Evolutionary conservation across 225 moss, liverwort and hornwort genomes (phyloP).

Genomic region (Physcomitrellopsis africana): DNA sequence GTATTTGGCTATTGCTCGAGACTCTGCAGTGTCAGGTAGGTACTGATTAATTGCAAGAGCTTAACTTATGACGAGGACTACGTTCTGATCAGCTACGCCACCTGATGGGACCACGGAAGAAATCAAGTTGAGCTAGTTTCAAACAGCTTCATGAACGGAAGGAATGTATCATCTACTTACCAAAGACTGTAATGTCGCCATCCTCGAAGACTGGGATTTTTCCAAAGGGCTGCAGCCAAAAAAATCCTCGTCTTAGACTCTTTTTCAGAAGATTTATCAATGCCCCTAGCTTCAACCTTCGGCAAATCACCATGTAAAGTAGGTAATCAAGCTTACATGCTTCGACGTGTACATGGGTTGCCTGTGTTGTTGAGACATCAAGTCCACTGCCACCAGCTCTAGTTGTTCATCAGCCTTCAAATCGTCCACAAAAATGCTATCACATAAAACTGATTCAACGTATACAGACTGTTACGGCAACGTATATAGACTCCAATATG

Average conservation of each 20-base stretch:
- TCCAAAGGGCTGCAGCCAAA: constrained; percentile 42
- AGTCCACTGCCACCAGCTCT: constrained; percentile 36
- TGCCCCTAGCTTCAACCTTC: neutral
- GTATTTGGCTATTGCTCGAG: constrained; percentile 74
- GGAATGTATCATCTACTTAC: constrained; percentile 12
- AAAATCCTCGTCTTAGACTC: neutral
- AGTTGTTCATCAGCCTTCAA: constrained; percentile 44
- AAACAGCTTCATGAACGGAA: neutral
- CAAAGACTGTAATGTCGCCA: constrained; percentile 37
- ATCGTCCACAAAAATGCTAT: neutral
- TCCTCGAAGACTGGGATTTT: constrained; percentile 38
- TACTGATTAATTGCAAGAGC: neutral
- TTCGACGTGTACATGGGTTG: constrained; percentile 35
- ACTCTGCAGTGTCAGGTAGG: constrained; percentile 50
- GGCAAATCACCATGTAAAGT: too few relatives aligned
- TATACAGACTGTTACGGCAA: neutral
- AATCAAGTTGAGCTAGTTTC: neutral
- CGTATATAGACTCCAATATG: too few relatives aligned
- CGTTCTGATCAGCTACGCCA: too few relatives aligned
- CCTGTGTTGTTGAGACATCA: neutral
- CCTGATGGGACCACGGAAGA: neutral
- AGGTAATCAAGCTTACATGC: constrained; percentile 31
- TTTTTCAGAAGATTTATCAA: neutral
- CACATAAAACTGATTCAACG: too few relatives aligned
- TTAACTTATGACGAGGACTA: neutral